Evolutionary conservation across 345 rosid genomes (phyloP), one percentile per base, ranked within the genome.

Genomic region (Aquilaria sinensis): DNA sequence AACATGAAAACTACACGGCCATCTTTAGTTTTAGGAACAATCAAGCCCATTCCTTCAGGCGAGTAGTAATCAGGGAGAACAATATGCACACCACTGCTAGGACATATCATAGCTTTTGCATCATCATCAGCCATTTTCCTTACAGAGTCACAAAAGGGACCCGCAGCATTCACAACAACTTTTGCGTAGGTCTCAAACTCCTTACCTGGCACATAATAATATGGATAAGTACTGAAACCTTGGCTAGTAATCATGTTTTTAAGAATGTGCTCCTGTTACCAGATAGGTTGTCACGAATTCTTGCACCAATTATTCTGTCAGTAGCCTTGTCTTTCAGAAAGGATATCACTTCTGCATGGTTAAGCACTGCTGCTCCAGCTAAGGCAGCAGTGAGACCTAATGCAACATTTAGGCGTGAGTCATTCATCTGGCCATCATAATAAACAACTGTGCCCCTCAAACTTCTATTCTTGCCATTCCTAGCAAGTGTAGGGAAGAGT

Each of bases 361-460:
- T 94, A 31, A 94, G 92, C 58, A 90, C 82, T n/a, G 97, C 86
- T 16, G 99, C 91, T 51, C 99, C 99, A 64, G 95, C 92, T 62
- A 94, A 60, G 0, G 97, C 92, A 62, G 99, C 96, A 72, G 92
- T 88, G 63, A 88, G 83, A 12, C 97, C 99, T 72, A 94, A 75
- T 64, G 86, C 90, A 57, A 94, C 91, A 69, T 94, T 94, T 50
- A 94, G 55, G 58, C 97, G 87, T 2, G 99, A 86, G 69, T 94
- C 99, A 82, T 94, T 94, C 99, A 94, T 94, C 73, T 94, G 99
- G 13, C 99, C 99, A 53, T 94, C 99, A 61, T 94, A 94, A 69
- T 94, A 94, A 47, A 94, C 99, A 72, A 94, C 97, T 0, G 97
- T 82, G 6, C 99, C 99, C 81, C 68, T 88, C 74, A 93, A 71